These are phyloP conservation scores for Helicocarpus griseus DNA, from an alignment of 2,329 filamentous ascomycete genomes.

Conservation along the genomic window DNA sequence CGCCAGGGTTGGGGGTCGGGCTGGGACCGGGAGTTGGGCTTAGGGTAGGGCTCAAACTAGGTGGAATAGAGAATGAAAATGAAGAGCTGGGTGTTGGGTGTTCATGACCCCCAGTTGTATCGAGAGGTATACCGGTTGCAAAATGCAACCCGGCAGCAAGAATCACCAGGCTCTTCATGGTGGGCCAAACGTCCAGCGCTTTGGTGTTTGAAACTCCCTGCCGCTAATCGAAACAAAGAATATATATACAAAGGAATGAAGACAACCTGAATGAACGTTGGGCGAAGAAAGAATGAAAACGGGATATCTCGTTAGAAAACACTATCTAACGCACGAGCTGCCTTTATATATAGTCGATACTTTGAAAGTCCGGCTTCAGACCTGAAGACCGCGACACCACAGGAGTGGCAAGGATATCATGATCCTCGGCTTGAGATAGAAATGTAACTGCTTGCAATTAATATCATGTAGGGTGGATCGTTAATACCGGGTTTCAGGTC, in stretches of 20 bases:
- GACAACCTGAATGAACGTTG: neutral
- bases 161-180: conserved; percentile 2
- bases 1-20: neutral
- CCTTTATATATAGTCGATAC: neutral
- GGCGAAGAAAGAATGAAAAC: neutral
- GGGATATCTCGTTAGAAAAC: neutral
- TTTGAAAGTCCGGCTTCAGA: neutral
- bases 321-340: too few relatives aligned
- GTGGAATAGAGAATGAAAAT: too few relatives aligned
- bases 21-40: neutral
- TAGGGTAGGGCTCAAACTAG: too few relatives aligned
- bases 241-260: neutral
- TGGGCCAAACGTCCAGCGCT: neutral
- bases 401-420: too few relatives aligned
- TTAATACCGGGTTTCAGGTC: too few relatives aligned
- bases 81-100: neutral
- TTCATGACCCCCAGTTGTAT: neutral
- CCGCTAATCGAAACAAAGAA: too few relatives aligned
- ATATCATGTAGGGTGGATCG: too few relatives aligned
- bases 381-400: neutral
- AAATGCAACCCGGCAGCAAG: neutral
- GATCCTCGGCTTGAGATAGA: neutral
- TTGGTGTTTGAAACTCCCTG: too few relatives aligned
- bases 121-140: neutral
- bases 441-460: too few relatives aligned